These are phyloP conservation scores for Magnaporthiopsis incrustans DNA, from an alignment of 2,329 filamentous ascomycete genomes.

Conservation along the genomic window DNA sequence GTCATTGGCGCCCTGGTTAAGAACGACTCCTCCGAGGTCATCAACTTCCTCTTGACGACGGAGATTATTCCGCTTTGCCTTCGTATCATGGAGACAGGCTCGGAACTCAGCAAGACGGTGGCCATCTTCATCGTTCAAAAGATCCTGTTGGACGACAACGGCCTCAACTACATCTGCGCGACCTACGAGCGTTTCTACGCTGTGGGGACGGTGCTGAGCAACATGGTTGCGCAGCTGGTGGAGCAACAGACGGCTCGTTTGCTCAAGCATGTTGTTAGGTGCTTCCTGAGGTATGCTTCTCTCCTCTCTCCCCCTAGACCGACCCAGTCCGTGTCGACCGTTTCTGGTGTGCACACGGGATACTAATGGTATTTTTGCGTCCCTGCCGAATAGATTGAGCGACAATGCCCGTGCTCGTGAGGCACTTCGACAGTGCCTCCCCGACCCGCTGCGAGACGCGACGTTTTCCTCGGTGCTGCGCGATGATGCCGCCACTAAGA, in stretches of 20 bases:
- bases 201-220: constrained; percentile 92
- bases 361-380: no score
- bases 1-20: constrained; percentile 97
- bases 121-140: constrained; percentile 99
- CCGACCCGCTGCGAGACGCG: constrained; percentile 95
- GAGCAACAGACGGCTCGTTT: constrained; percentile 95
- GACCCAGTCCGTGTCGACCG: background rate
- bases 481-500: constrained; percentile 94
- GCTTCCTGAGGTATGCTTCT: constrained; percentile 76
- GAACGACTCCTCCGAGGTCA: constrained; percentile 97
- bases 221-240: constrained; percentile 96
- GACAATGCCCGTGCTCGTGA: constrained; percentile 95
- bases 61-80: constrained; percentile 98
- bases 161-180: constrained; percentile 95
- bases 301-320: no score
- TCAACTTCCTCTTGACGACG: constrained; percentile 96
- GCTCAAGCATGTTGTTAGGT: constrained; percentile 94
- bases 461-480: constrained; percentile 95
- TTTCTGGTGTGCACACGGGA: background rate
- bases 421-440: constrained; percentile 89
- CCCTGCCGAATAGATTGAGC: constrained; percentile 56
- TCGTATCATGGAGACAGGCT: constrained; percentile 98
- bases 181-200: constrained; percentile 98
- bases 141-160: constrained; percentile 93
- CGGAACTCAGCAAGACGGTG: constrained; percentile 96